Conservation (phyloP, 2,329 filamentous ascomycete genomes). For the Myriosclerotinia duriaeana region DNA sequence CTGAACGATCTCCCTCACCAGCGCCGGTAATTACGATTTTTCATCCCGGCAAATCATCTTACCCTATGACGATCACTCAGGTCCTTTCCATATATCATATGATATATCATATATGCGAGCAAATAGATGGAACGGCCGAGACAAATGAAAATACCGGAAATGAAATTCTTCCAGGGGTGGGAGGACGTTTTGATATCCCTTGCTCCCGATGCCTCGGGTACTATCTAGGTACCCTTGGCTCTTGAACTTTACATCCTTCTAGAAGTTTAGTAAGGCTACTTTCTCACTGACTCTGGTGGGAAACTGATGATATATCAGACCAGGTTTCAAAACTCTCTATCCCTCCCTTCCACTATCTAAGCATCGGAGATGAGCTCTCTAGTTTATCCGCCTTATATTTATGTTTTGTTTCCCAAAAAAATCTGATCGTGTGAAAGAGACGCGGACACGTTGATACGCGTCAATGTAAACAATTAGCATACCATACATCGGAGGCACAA, state of each 20-base stretch:
- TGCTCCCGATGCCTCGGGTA: conserved; percentile 4
- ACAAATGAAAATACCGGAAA: background rate
- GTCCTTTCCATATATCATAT: too few species aligned
- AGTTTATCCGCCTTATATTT: background rate
- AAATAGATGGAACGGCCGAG: conserved; percentile 8
- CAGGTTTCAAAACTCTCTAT: background rate
- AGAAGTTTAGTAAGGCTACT: conserved; percentile 4
- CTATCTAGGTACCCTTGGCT: background rate
- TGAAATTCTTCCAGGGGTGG: background rate
- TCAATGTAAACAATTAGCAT: background rate
- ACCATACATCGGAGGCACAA: background rate
- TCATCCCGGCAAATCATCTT: background rate
- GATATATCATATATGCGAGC: background rate
- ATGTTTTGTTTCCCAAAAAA: background rate
- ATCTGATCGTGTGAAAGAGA: background rate
- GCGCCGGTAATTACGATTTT: conserved; percentile 4
- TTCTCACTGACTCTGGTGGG: background rate
- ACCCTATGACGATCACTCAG: conserved; percentile 1
- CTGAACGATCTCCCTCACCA: background rate
- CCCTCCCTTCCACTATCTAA: background rate
- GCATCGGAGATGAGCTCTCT: conserved; percentile 1
- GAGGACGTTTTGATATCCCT: background rate
- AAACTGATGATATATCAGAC: background rate
- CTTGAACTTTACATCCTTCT: background rate
- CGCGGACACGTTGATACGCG: background rate